Percentiles rank a stretch among this genome's conserved stretches.
These are phyloP conservation scores for Mycosphaerella arachidis DNA, from an alignment of 2,329 filamentous ascomycete genomes.

Conservation along the genomic window DNA sequence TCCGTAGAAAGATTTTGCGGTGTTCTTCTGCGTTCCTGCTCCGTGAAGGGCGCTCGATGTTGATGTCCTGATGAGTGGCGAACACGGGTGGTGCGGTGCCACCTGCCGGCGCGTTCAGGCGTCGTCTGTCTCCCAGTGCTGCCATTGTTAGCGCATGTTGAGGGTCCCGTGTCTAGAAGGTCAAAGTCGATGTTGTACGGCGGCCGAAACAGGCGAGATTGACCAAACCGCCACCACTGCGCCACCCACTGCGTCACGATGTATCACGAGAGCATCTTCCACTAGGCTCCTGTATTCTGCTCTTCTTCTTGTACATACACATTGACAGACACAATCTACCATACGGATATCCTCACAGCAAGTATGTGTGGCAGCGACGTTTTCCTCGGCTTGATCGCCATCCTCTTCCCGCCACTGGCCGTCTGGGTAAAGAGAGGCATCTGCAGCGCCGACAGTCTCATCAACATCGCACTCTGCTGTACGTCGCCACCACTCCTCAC, in stretches of 20 bases:
- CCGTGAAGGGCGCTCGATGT: conserved; percentile 49
- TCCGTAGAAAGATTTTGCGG: conserved; percentile 86
- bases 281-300: conserved; percentile 4
- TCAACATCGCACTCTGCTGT: conserved; percentile 85
- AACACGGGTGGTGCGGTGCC: conserved; percentile 72
- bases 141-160: conserved; percentile 7
- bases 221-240: not conserved
- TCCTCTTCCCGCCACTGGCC: conserved; percentile 55
- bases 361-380: conserved; percentile 58
- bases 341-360: not conserved
- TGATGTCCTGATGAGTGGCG: conserved; percentile 46
- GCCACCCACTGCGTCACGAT: conserved; percentile 5
- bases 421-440: conserved; percentile 97
- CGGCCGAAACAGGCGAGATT: not conserved
- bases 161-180: conserved; percentile 5
- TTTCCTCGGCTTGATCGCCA: conserved; percentile 56
- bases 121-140: conserved; percentile 68
- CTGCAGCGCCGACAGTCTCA: conserved; percentile 85
- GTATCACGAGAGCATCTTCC: not conserved
- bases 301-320: not conserved
- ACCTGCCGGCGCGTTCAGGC: conserved; percentile 81
- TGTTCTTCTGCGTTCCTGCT: conserved; percentile 64
- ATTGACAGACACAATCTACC: not conserved
- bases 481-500: conserved; percentile 8
- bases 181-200: conserved; percentile 6